Conservation (phyloP, 768 basidiomycete species). For the Roridomyces roridus region DNA sequence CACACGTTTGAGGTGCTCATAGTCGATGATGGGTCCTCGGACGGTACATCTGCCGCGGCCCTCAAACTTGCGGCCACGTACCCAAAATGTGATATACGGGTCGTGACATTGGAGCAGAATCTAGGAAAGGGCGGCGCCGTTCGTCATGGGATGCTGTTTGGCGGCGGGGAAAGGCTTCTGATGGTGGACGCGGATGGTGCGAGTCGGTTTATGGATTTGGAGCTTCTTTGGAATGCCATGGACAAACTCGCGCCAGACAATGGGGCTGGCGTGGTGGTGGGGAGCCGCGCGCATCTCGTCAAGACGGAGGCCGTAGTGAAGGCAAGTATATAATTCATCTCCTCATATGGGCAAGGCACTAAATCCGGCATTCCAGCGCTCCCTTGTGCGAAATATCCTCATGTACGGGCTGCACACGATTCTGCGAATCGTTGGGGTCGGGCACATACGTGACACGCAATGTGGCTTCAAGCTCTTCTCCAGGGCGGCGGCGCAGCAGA, state of each 20-base stretch:
- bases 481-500: slow-evolving; percentile 75
- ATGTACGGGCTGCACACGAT: slow-evolving; percentile 95
- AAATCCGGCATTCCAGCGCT: slow-evolving; percentile 63
- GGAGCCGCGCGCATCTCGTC: slow-evolving; percentile 92
- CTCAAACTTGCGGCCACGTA: slow-evolving; percentile 67
- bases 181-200: slow-evolving; percentile 98
- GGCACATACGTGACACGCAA: slow-evolving; percentile 92
- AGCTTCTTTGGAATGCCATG: slow-evolving; percentile 78
- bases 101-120: slow-evolving; percentile 81
- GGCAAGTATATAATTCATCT: slow-evolving; percentile 47
- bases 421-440: slow-evolving; percentile 87
- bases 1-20: slow-evolving; percentile 84
- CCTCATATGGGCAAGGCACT: neutral
- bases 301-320: slow-evolving; percentile 93
- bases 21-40: slow-evolving; percentile 89
- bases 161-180: slow-evolving; percentile 76
- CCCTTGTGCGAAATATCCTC: slow-evolving; percentile 84
- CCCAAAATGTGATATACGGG: slow-evolving; percentile 66
- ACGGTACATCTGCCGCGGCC: slow-evolving; percentile 72
- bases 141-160: slow-evolving; percentile 87
- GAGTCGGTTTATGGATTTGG: slow-evolving; percentile 85
- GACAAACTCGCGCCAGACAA: slow-evolving; percentile 59
- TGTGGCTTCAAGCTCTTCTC: slow-evolving; percentile 98
- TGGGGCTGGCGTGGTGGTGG: slow-evolving; percentile 73
- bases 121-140: slow-evolving; percentile 94